A percentile compares a stretch with the other conserved stretches of the same genome.
Evolutionary conservation across 768 basidiomycete species (phyloP).

Genomic region (Gymnopilus junonius): DNA sequence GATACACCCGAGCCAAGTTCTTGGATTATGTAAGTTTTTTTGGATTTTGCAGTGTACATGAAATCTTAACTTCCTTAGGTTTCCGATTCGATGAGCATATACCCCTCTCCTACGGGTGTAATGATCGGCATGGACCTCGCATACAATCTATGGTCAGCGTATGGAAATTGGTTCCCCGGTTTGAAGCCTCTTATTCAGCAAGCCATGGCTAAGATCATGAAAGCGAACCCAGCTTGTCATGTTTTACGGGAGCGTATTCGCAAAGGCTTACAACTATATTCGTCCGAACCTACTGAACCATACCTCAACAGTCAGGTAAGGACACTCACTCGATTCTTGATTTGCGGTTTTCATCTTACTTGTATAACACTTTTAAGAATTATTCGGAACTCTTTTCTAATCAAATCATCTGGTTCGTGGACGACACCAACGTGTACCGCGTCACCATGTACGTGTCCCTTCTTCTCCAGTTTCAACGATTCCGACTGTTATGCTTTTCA

Average conservation of each 20-base stretch:
- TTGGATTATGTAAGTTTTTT: slow-evolving; percentile 81
- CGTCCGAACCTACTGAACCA: slow-evolving; percentile 98
- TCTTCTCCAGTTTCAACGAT: slow-evolving; percentile 7
- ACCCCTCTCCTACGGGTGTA: slow-evolving; percentile 97
- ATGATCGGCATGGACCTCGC: slow-evolving; percentile 99
- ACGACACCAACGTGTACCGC: slow-evolving; percentile 99
- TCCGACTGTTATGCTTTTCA: slow-evolving; percentile 26
- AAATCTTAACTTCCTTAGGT: slow-evolving; percentile 48
- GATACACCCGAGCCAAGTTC: slow-evolving; percentile 98
- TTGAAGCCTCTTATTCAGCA: slow-evolving; percentile 98
- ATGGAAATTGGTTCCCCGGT: slow-evolving; percentile 99
- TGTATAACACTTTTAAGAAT: slow-evolving; percentile 47
- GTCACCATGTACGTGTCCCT: slow-evolving; percentile 75
- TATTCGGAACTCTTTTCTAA: slow-evolving; percentile 97
- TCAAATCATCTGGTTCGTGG: slow-evolving; percentile 99
- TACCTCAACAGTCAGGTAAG: slow-evolving; percentile 92
- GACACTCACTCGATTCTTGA: background rate
- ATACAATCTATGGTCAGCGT: slow-evolving; percentile 98
- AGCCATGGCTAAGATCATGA: slow-evolving; percentile 99
- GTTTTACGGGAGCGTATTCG: slow-evolving; percentile 98
- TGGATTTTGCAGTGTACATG: background rate
- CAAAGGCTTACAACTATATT: slow-evolving; percentile 97
- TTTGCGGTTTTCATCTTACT: background rate
- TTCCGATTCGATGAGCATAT: slow-evolving; percentile 98
- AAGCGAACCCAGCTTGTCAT: slow-evolving; percentile 97